These are phyloP conservation scores for Plasmopara muralis DNA, from an alignment of 352 stramenopile species.

Conservation along the genomic window DNA sequence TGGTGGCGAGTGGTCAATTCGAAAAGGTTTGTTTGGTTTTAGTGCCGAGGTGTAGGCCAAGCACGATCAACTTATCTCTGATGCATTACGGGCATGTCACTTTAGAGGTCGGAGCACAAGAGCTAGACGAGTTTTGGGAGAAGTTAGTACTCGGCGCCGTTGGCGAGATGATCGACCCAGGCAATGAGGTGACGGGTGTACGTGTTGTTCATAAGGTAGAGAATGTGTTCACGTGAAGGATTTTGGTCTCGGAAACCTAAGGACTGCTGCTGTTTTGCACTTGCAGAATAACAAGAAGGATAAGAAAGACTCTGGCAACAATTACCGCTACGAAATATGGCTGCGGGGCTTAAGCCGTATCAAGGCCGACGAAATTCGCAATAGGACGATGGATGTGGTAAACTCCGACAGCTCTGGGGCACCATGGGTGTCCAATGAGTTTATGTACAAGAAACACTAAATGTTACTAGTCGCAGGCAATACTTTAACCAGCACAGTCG, in stretches of 20 bases:
- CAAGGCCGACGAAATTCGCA: slow-evolving; percentile 69
- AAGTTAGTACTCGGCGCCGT: slow-evolving; percentile 86
- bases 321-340: slow-evolving; percentile 85
- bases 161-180: slow-evolving; percentile 81
- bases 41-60: not conserved
- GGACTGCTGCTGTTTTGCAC: not conserved
- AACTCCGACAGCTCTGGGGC: slow-evolving; percentile 49
- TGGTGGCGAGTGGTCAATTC: slow-evolving; percentile 82
- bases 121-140: slow-evolving; percentile 86
- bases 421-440: slow-evolving; percentile 51
- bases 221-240: not conserved
- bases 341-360: slow-evolving; percentile 52
- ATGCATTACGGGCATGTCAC: slow-evolving; percentile 2
- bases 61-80: not conserved
- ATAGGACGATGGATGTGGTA: slow-evolving; percentile 56
- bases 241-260: not conserved
- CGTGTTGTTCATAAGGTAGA: slow-evolving; percentile 88
- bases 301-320: slow-evolving; percentile 75
- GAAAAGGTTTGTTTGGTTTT: slow-evolving; percentile 41
- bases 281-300: slow-evolving; percentile 83
- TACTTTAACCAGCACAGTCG: not conserved
- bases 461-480: slow-evolving; percentile 16
- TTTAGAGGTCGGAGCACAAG: slow-evolving; percentile 62
- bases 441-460: slow-evolving; percentile 83
- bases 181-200: slow-evolving; percentile 86